These are phyloP conservation scores for Hypomyces rosellus DNA, from an alignment of 2,329 filamentous ascomycete genomes.

Conservation along the genomic window DNA sequence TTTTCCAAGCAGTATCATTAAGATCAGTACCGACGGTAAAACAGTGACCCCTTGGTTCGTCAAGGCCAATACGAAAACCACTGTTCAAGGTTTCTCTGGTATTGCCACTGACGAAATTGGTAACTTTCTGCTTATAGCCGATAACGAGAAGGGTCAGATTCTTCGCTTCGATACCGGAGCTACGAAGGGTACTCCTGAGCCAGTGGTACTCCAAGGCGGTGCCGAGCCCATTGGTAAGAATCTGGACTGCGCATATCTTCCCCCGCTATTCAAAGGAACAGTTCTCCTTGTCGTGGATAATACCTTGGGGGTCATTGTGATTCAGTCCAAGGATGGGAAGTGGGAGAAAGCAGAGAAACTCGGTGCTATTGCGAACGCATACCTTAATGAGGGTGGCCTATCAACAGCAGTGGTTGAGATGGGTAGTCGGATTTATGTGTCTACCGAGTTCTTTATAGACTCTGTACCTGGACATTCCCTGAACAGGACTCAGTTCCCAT, in stretches of 20 bases:
- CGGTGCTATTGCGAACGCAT: constrained; percentile 19
- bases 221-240: not conserved
- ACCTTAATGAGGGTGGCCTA: no score
- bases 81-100: constrained; percentile 22
- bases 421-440: no score
- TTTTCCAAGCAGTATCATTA: constrained; percentile 30
- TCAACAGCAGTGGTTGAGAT: no score
- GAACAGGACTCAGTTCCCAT: no score
- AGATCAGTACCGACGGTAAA: constrained; percentile 24
- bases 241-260: constrained; percentile 28
- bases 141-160: constrained; percentile 26
- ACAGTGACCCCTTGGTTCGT: not conserved
- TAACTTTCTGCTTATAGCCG: constrained; percentile 26
- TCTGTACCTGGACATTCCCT: no score
- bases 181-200: not conserved
- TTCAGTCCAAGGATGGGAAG: constrained; percentile 27
- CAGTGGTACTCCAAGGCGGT: not conserved
- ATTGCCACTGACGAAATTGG: not conserved
- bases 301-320: constrained; percentile 27
- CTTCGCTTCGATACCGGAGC: constrained; percentile 27
- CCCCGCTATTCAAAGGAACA: constrained; percentile 24
- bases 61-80: constrained; percentile 1
- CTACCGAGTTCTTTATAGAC: no score
- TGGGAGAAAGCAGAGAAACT: constrained; percentile 32
- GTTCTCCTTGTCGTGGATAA: constrained; percentile 29